These are phyloP conservation scores for Carallia pectinifolia DNA, from an alignment of 345 rosid genomes.

Conservation along the genomic window DNA sequence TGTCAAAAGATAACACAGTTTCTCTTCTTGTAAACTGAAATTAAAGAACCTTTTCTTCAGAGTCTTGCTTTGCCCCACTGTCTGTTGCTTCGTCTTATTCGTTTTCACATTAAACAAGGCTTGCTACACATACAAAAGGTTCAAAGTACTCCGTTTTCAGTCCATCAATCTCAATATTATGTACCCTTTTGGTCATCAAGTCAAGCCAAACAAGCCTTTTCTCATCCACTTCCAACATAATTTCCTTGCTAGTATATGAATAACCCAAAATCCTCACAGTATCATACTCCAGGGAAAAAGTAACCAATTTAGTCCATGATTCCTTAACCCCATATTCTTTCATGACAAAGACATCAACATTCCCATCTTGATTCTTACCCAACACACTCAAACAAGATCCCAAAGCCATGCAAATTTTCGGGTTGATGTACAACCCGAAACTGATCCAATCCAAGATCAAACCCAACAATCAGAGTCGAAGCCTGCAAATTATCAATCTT, in stretches of 20 bases:
- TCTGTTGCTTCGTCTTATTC: neutral
- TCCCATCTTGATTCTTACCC: too few relatives aligned
- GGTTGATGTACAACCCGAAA: too few relatives aligned
- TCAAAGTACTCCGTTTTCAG: neutral
- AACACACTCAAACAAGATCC: too few relatives aligned
- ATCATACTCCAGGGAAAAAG: neutral
- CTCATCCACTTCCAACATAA: too few relatives aligned
- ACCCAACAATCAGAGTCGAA: too few relatives aligned
- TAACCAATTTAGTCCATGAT: constrained; percentile 11
- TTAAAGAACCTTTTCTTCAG: neutral
- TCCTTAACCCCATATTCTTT: neutral
- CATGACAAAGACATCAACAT: neutral
- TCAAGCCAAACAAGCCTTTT: too few relatives aligned
- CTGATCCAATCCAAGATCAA: too few relatives aligned
- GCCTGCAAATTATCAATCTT: too few relatives aligned
- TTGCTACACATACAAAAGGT: neutral
- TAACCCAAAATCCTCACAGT: neutral
- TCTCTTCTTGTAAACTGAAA: too few relatives aligned
- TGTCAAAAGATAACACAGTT: too few relatives aligned
- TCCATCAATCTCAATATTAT: neutral
- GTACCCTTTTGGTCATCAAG: neutral
- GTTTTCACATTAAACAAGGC: neutral
- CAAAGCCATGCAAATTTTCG: too few relatives aligned
- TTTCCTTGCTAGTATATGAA: neutral
- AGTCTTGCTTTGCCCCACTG: neutral